A percentile compares a stretch with the other conserved stretches of the same genome.
phyloP scores from a whole-genome alignment of 2,329 filamentous ascomycete species.

The Lasiodiplodia sp. region DNA sequence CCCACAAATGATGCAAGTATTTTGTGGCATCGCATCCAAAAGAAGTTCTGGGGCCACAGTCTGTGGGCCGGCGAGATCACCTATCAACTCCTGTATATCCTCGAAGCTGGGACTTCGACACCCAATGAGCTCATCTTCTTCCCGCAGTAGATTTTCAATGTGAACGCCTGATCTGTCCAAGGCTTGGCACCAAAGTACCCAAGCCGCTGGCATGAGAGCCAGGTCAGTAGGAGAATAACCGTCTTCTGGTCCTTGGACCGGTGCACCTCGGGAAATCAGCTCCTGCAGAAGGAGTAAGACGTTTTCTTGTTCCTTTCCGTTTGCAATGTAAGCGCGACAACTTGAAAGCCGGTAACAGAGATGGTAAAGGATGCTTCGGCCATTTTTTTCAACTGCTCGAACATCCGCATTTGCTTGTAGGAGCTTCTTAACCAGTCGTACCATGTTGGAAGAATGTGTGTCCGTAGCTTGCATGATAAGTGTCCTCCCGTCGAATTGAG shows the following conservation, averaged over 20 bases:
- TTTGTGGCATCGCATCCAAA: not conserved
- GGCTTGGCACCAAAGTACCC: not conserved
- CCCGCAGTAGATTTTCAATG: not conserved
- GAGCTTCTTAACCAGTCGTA: not conserved
- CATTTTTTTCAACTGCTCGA: rapidly evolving
- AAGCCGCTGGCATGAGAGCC: not conserved
- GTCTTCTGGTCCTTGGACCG: not conserved
- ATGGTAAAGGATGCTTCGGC: not conserved
- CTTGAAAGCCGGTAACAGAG: not conserved
- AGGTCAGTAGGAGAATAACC: not conserved
- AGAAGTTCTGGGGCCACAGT: not conserved
- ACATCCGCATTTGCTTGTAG: not conserved
- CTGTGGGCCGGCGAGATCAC: not conserved
- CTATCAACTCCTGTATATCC: not conserved
- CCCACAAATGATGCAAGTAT: not conserved
- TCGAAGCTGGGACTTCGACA: not conserved
- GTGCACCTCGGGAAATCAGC: not conserved
- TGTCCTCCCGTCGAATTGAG: too few relatives aligned
- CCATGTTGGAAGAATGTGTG: not conserved
- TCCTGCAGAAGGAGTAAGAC: not conserved
- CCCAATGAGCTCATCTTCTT: not conserved
- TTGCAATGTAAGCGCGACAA: not conserved
- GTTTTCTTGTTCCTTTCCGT: not conserved
- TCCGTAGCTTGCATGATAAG: too few relatives aligned
- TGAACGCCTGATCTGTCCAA: not conserved